Conservation (phyloP, 2,329 filamentous ascomycete genomes). For the Venturia aucupariae region DNA sequence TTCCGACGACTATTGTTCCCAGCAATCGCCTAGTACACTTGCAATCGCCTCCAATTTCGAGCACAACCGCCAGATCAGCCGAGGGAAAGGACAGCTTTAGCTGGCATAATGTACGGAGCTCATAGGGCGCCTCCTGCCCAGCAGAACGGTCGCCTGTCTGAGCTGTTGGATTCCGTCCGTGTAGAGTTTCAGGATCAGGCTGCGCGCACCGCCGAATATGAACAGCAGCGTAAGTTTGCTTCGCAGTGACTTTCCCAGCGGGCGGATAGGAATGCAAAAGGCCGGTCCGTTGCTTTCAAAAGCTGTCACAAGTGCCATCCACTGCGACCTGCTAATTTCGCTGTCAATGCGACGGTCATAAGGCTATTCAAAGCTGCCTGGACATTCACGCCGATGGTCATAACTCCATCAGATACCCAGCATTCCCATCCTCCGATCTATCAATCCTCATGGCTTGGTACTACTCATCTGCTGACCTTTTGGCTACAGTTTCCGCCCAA, state of each 20-base stretch:
- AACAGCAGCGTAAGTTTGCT: constrained; percentile 75
- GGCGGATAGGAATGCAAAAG: neutral
- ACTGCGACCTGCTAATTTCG: neutral
- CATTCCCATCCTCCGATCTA: neutral
- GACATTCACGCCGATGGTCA: neutral
- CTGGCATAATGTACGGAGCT: constrained; percentile 63
- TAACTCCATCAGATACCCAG: neutral
- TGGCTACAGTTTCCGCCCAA: constrained; percentile 66
- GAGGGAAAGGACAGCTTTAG: neutral
- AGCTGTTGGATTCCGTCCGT: constrained; percentile 85
- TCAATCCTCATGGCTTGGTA: constrained; percentile 20
- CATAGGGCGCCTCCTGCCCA: constrained; percentile 73
- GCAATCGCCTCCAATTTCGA: neutral
- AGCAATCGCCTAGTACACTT: neutral
- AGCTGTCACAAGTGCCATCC: neutral
- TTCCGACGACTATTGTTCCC: neutral
- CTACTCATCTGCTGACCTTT: constrained; percentile 17
- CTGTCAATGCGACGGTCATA: neutral
- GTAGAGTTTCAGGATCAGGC: constrained; percentile 83
- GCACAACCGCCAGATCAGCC: neutral
- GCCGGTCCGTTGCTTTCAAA: neutral
- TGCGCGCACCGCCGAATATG: constrained; percentile 74
- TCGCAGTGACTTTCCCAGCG: neutral
- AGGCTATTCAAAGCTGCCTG: neutral
- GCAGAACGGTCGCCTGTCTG: constrained; percentile 67